Base-by-base conservation (phyloP, 176 grass and related monocot genomes). In the Avena insularis region DNA sequence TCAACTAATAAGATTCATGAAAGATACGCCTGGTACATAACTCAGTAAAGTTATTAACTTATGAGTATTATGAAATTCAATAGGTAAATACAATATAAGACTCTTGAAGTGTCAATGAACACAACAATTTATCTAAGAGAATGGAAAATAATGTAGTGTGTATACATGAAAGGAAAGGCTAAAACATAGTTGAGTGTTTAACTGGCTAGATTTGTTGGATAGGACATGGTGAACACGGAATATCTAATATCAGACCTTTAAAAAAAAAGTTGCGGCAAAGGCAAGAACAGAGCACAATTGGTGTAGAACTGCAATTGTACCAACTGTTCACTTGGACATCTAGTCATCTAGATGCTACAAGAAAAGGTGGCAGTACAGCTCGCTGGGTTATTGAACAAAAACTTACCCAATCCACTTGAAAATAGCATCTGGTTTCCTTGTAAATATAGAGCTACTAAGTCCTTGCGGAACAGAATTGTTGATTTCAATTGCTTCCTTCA, bases 321-420 rank as follows among this genome's bases (percentile, higher is more conserved):
- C 47, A 53, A 68, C 40, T 82, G 13, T 67, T 40, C 4, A 13
- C 12, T 20, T 84, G 36, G 23, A 80, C 40, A n/a, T 49, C 45
- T 23, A 58, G 20, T 47, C 54, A 20, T 21, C 55, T 36, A 58
- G 20, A 57, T 88, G 59, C 59, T 36, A 33, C 56, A 29, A 86
- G 15, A 85, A 68, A 13, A 57, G 48, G 0, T 2, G 0, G 43
- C 10, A 27, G 29, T 79, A 67, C 25, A n/a, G 72, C 19, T 43
- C 31, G 47, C 57, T 29, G 0, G 51, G 50, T 79, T 75, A n/a
- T 48, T 65, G 58, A 86, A 63, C 12, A 15, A 48, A 74, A 83
- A 79, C 93, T 87, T 96, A 99, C 97, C 97, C 97, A 9, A 99
- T 88, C 97, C 97, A 96, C 89, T 96, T 99, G 82, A 99, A 99